Conservation (phyloP, 441 rosid genomes). For the Monsonia emarginata region DNA sequence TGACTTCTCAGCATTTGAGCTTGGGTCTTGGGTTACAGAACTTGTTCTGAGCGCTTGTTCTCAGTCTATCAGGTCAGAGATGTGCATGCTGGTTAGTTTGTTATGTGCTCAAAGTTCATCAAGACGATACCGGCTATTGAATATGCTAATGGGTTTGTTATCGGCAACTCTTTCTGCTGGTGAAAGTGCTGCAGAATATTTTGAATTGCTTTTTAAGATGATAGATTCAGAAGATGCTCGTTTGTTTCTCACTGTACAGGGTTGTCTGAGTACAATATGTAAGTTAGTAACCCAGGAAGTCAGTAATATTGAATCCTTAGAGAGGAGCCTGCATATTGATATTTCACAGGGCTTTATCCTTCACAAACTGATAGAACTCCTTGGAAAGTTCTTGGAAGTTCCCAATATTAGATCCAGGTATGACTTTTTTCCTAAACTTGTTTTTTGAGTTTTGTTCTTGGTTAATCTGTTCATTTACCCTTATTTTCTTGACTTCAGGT, state of each 20-base stretch:
- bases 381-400: constrained; percentile 91
- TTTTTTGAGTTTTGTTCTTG: constrained; percentile 10
- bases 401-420: constrained; percentile 95
- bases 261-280: constrained; percentile 79
- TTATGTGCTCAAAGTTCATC: constrained; percentile 87
- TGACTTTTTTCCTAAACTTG: constrained; percentile 2
- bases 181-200: constrained; percentile 97
- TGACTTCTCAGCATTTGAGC: constrained; percentile 73
- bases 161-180: constrained; percentile 93
- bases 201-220: constrained; percentile 96
- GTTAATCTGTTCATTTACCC: constrained; percentile 17
- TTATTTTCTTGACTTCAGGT: constrained; percentile 45
- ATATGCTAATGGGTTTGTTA: constrained; percentile 73
- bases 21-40: constrained; percentile 99
- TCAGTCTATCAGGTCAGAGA: constrained; percentile 96
- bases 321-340: constrained; percentile 94
- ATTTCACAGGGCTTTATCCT: constrained; percentile 99
- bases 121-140: constrained; percentile 74
- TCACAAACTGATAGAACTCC: constrained; percentile 96
- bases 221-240: constrained; percentile 90
- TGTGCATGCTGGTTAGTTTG: constrained; percentile 91
- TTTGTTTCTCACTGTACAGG: constrained; percentile 88
- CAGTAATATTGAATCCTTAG: constrained; percentile 79
- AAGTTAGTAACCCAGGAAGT: constrained; percentile 89
- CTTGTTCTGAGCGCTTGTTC: constrained; percentile 99